Conservation (phyloP, 352 stramenopile genomes). For the Phytopythium cucurbitacearum region DNA sequence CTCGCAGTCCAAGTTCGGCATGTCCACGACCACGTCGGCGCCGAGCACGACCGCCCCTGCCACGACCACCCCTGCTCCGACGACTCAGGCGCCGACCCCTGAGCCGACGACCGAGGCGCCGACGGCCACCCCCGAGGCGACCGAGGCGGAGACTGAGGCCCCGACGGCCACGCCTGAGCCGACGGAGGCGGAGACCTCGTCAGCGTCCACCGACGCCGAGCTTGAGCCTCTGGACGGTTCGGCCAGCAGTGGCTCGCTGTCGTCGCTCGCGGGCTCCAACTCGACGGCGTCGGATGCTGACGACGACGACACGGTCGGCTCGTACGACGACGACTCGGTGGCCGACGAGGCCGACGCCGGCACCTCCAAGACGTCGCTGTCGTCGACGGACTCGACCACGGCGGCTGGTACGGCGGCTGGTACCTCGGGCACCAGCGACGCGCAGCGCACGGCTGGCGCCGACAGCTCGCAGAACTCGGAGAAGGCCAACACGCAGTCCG, state of each 20-base stretch:
- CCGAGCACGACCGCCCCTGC: slow-evolving; percentile 8
- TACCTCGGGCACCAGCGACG: slow-evolving; percentile 20
- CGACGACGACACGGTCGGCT: slow-evolving; percentile 7
- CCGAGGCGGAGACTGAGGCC: slow-evolving; percentile 2
- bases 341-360: slow-evolving; percentile 11
- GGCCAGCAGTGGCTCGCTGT: slow-evolving; percentile 9
- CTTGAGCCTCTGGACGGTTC: slow-evolving; percentile 16
- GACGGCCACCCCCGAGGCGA: slow-evolving; percentile 4
- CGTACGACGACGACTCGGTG: slow-evolving; percentile 7
- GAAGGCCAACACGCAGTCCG: slow-evolving; percentile 41
- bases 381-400: slow-evolving; percentile 13
- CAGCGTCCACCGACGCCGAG: slow-evolving; percentile 8
- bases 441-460: slow-evolving; percentile 21
- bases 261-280: slow-evolving; percentile 5
- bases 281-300: slow-evolving; percentile 1
- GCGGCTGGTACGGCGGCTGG: slow-evolving; percentile 10
- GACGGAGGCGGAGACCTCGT: slow-evolving; percentile 10
- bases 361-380: slow-evolving; percentile 10
- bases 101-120: slow-evolving; percentile 6
- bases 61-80: slow-evolving; percentile 4
- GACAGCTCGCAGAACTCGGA: slow-evolving; percentile 14
- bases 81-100: slow-evolving; percentile 2
- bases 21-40: slow-evolving; percentile 16
- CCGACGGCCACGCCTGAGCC: slow-evolving; percentile 8
- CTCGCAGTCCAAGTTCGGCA: slow-evolving; percentile 50